A percentile compares a stretch with the other conserved stretches of the same genome.
Conservation (phyloP, 2,329 filamentous ascomycete species). For the Monosporascus sp. region DNA sequence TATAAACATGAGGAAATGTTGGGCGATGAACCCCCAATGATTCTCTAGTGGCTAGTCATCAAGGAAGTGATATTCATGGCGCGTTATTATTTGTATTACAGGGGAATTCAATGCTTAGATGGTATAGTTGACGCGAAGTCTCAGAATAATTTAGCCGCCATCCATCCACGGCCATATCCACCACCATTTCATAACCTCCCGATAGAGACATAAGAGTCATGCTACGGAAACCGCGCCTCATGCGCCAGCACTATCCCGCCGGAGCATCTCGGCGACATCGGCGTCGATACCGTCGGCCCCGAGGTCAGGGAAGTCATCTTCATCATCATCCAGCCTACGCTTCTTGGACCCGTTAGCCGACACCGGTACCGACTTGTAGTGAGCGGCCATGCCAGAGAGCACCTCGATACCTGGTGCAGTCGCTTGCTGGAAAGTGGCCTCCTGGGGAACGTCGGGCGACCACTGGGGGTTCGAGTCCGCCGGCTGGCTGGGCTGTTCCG, state of each 20-base stretch:
- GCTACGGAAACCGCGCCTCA: background rate
- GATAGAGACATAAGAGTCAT: no score
- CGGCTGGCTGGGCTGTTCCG: constrained; percentile 12
- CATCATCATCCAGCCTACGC: constrained; percentile 47
- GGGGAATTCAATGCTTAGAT: no score
- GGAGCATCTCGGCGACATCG: constrained; percentile 52
- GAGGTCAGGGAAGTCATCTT: constrained; percentile 49
- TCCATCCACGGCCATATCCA: no score
- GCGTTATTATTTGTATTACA: no score
- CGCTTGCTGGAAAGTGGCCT: constrained; percentile 15
- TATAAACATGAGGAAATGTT: no score
- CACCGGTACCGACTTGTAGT: constrained; percentile 45
- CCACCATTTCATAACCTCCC: no score
- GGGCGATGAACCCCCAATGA: no score
- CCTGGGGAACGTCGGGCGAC: constrained; percentile 17
- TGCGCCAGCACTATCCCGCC: constrained; percentile 31
- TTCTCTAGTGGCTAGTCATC: no score
- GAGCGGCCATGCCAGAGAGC: constrained; percentile 34
- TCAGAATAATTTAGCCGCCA: no score
- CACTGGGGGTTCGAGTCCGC: constrained; percentile 14
- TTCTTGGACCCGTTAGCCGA: constrained; percentile 52
- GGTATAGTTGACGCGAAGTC: no score
- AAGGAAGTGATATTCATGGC: no score
- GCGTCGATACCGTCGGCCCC: constrained; percentile 50
- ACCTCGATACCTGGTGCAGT: constrained; percentile 33